A percentile compares a stretch with the other conserved stretches of the same genome.
phyloP scores from a whole-genome alignment of 495 filamentous ascomycete species.

The Cryomyces antarcticus region DNA sequence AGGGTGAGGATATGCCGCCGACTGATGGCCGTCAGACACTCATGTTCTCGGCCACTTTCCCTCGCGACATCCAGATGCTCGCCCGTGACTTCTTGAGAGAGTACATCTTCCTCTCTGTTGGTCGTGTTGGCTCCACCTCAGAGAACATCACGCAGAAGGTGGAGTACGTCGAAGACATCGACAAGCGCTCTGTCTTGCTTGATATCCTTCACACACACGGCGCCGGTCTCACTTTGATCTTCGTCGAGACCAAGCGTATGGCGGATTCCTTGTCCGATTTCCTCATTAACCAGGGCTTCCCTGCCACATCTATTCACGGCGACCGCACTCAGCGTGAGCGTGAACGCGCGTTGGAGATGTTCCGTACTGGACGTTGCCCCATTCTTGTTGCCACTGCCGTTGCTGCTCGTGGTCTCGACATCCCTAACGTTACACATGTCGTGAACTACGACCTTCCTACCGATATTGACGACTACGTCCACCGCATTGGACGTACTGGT shows the following conservation, averaged over 20 bases:
- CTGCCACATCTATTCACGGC: slow-evolving; percentile 92
- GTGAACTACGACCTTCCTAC: slow-evolving; percentile 98
- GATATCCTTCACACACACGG: slow-evolving; percentile 94
- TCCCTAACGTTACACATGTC: slow-evolving; percentile 95
- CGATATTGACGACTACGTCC: slow-evolving; percentile 97
- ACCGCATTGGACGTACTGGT: slow-evolving; percentile 98
- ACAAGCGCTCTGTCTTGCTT: slow-evolving; percentile 93
- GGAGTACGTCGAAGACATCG: slow-evolving; percentile 88
- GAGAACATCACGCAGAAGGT: slow-evolving; percentile 99
- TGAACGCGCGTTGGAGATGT: slow-evolving; percentile 89
- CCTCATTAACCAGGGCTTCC: slow-evolving; percentile 93
- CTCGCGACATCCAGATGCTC: slow-evolving; percentile 96
- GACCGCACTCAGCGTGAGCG: slow-evolving; percentile 97
- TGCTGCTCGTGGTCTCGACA: slow-evolving; percentile 87
- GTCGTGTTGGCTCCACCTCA: slow-evolving; percentile 96
- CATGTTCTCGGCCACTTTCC: slow-evolving; percentile 99
- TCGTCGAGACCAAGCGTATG: slow-evolving; percentile 99
- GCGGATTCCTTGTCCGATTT: slow-evolving; percentile 94
- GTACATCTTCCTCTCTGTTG: slow-evolving; percentile 95
- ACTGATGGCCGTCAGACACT: slow-evolving; percentile 80
- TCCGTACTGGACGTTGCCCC: slow-evolving; percentile 85
- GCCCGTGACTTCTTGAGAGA: slow-evolving; percentile 95
- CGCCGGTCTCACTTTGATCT: slow-evolving; percentile 81
- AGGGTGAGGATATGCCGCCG: slow-evolving; percentile 90
- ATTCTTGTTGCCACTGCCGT: slow-evolving; percentile 95